phyloP scores from a whole-genome alignment of 495 filamentous ascomycete species.

The Neurospora africana region DNA sequence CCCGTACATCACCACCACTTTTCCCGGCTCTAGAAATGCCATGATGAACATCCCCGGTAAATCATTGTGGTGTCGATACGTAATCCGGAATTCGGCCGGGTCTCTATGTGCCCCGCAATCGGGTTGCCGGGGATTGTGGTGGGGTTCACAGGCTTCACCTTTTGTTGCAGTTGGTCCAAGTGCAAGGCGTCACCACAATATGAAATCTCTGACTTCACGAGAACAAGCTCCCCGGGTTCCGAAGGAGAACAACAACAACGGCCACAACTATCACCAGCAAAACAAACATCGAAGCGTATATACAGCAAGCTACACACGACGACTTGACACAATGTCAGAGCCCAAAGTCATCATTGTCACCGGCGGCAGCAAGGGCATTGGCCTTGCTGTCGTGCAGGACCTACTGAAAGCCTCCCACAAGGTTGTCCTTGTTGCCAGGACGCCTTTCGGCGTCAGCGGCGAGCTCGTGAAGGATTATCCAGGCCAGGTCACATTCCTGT shows the following conservation, averaged over 20 bases:
- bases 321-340: background rate
- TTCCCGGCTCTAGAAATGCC: background rate
- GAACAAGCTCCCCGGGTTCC: background rate
- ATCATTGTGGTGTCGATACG: background rate
- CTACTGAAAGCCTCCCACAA: constrained; percentile 61
- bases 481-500: constrained; percentile 57
- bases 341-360: constrained; percentile 59
- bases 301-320: background rate
- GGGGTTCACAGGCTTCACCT: background rate
- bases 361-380: constrained; percentile 67
- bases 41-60: background rate
- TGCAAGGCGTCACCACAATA: background rate
- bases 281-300: background rate
- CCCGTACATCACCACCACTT: background rate
- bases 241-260: background rate
- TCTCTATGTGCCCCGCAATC: background rate
- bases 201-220: background rate
- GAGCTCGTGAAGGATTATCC: constrained; percentile 54
- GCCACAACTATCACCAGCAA: background rate
- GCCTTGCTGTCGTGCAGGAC: constrained; percentile 62
- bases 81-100: background rate
- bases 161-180: background rate
- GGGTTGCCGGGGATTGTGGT: background rate
- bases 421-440: constrained; percentile 68
- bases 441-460: constrained; percentile 50